These are phyloP conservation scores for Triticum dicoccoides DNA, from an alignment of 176 grass and related monocot species.

Conservation along the genomic window DNA sequence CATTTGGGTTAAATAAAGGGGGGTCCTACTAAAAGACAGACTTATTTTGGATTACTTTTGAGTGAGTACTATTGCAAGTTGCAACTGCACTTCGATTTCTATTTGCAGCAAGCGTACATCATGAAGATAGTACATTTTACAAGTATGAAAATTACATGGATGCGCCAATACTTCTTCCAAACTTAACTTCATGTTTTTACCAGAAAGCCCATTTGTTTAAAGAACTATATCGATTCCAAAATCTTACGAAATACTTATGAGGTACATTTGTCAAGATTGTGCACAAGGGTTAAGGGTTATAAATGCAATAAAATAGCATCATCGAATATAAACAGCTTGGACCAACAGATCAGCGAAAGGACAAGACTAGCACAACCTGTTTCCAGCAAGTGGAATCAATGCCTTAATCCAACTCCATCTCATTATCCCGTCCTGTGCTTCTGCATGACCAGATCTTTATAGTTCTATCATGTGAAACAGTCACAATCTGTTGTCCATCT, in stretches of 20 bases:
- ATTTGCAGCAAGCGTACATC: no score
- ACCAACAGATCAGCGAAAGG: not conserved
- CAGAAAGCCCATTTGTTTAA: not conserved
- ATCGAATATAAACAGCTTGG: not conserved
- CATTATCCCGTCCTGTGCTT: constrained; percentile 50
- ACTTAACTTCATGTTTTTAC: not conserved
- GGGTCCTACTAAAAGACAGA: no score
- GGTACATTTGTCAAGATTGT: not conserved
- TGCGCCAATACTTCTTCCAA: not conserved
- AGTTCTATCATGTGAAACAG: constrained; percentile 86
- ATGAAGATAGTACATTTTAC: no score
- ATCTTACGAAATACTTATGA: not conserved
- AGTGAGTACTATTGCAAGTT: no score
- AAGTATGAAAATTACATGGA: not conserved
- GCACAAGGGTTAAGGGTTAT: constrained; percentile 10
- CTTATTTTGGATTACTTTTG: no score
- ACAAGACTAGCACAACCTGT: not conserved
- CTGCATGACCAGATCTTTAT: constrained; percentile 90
- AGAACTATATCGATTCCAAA: not conserved
- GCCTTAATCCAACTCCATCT: constrained; percentile 78
- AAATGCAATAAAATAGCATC: constrained; percentile 10
- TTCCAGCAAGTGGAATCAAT: not conserved
- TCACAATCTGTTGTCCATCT: constrained; percentile 96
- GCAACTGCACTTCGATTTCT: no score
- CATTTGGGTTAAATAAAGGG: no score